These are phyloP conservation scores for Xylaria venustula DNA, from an alignment of 495 filamentous ascomycete species.

Conservation along the genomic window DNA sequence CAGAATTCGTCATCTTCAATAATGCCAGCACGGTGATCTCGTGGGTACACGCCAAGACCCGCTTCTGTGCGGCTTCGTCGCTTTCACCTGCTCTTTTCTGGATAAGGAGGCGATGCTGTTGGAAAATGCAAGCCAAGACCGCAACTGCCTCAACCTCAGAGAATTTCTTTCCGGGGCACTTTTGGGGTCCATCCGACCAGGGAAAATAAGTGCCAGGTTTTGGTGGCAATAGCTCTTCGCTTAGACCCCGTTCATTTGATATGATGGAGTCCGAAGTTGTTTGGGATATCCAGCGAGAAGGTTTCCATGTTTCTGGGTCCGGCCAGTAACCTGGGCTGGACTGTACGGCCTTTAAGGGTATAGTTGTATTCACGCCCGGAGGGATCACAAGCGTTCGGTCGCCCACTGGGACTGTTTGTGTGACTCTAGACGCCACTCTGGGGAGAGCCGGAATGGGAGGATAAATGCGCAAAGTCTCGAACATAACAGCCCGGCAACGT, in stretches of 20 bases:
- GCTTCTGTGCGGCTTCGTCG: constrained; percentile 44
- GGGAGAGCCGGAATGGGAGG: no score
- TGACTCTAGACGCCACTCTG: neutral
- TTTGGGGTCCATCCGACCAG: constrained; percentile 25
- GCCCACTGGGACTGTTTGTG: constrained; percentile 23
- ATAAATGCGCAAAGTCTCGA: constrained; percentile 45
- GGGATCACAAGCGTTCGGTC: constrained; percentile 33
- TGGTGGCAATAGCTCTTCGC: constrained; percentile 27
- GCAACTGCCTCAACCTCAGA: constrained; percentile 29
- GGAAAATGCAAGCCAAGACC: constrained; percentile 21
- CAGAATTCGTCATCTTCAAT: no score
- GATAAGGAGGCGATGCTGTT: constrained; percentile 11
- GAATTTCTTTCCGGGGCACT: constrained; percentile 30
- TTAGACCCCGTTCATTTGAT: neutral
- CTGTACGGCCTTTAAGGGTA: constrained; percentile 38
- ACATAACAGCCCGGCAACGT: constrained; percentile 18
- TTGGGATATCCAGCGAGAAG: constrained; percentile 16
- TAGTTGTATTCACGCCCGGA: constrained; percentile 29
- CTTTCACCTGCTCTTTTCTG: constrained; percentile 23
- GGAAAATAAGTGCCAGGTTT: constrained; percentile 20
- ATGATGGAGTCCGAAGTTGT: neutral
- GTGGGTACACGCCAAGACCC: constrained; percentile 18
- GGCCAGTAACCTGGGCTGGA: constrained; percentile 44
- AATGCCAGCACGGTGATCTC: no score
- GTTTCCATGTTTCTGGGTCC: constrained; percentile 26